Conservation (phyloP, 345 rosid genomes). For the Moricandia moricandioides region DNA sequence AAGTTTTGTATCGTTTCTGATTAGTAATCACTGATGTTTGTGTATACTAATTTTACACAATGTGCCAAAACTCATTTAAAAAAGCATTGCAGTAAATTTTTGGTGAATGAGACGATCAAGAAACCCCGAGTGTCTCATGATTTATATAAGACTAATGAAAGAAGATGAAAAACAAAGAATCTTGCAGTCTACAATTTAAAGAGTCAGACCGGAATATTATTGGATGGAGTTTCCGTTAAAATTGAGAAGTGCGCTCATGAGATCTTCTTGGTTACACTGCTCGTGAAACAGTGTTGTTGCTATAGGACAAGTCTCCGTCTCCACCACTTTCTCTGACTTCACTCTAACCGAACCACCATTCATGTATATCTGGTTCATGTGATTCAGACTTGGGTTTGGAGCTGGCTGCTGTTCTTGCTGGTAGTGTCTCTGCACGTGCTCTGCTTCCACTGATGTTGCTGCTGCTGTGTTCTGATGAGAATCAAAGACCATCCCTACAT, state of each 20-base stretch:
- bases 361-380: constrained; percentile 12
- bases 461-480: constrained; percentile 47
- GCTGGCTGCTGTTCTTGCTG: not conserved
- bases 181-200: constrained; percentile 15
- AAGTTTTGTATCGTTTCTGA: too few relatives aligned
- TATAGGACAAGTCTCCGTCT: constrained; percentile 32
- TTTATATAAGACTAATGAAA: too few relatives aligned
- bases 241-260: constrained; percentile 77
- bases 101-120: constrained; percentile 7
- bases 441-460: constrained; percentile 28
- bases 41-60: too few relatives aligned
- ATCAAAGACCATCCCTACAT: constrained; percentile 51
- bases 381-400: not conserved
- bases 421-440: constrained; percentile 2
- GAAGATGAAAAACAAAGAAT: not conserved
- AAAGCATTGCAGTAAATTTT: constrained; percentile 8
- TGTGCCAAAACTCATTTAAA: not conserved
- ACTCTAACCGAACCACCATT: constrained; percentile 43
- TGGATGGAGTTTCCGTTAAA: constrained; percentile 69
- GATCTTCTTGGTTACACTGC: constrained; percentile 75
- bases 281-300: constrained; percentile 47
- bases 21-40: too few relatives aligned
- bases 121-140: too few relatives aligned
- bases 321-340: constrained; percentile 62
- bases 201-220: constrained; percentile 54